These are phyloP conservation scores for Limnanthes douglasii DNA, from an alignment of 345 rosid genomes.

Conservation along the genomic window DNA sequence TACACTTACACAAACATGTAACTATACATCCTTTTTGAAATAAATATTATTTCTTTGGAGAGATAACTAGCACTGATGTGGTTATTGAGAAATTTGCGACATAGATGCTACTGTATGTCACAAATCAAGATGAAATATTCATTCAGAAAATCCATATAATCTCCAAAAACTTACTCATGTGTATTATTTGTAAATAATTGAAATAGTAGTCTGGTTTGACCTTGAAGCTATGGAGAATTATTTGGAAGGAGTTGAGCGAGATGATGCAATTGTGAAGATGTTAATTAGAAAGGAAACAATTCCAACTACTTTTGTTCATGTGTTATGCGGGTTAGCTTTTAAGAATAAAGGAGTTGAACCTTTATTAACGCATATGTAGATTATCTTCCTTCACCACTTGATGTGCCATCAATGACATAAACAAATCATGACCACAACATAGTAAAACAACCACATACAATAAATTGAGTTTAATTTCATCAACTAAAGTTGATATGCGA, in stretches of 20 bases:
- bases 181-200: conserved; percentile 54
- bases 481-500: too few relatives aligned
- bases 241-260: conserved; percentile 92
- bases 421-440: conserved; percentile 83
- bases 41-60: too few relatives aligned
- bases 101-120: too few relatives aligned
- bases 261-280: conserved; percentile 61
- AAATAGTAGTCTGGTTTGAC: conserved; percentile 59
- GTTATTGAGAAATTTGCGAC: too few relatives aligned
- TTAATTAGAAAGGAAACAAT: conserved; percentile 74
- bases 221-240: conserved; percentile 87
- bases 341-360: conserved; percentile 96
- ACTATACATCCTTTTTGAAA: too few relatives aligned
- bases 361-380: conserved; percentile 78
- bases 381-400: conserved; percentile 85
- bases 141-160: conserved; percentile 76
- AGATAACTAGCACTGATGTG: too few relatives aligned
- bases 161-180: conserved; percentile 67
- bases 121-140: too few relatives aligned
- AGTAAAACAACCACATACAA: too few relatives aligned
- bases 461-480: too few relatives aligned
- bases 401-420: conserved; percentile 79
- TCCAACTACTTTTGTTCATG: conserved; percentile 56
- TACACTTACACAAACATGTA: too few relatives aligned
- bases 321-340: conserved; percentile 85